Evolutionary conservation across 2,329 filamentous ascomycete species (phyloP).

Genomic region (Diaporthe sp.): DNA sequence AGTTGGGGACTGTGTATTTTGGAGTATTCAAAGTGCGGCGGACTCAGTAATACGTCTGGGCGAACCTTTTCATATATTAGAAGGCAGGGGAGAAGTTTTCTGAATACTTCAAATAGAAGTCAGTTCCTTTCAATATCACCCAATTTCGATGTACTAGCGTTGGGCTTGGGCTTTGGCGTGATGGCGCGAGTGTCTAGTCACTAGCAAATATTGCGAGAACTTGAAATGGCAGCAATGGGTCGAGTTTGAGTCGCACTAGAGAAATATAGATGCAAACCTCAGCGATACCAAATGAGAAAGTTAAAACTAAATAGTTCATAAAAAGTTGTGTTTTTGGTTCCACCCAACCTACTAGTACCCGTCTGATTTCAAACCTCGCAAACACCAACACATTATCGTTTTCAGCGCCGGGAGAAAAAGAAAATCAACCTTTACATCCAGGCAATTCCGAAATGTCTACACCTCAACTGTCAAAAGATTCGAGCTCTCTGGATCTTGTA

Average conservation of each 20-base stretch:
- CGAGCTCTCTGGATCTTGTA: neutral
- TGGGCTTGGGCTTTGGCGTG: neutral
- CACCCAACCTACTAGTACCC: neutral
- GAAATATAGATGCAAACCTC: neutral
- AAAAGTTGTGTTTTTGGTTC: neutral
- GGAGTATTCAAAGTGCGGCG: neutral
- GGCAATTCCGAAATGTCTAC: neutral
- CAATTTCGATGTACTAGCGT: neutral
- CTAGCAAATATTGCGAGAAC: neutral
- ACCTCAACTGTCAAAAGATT: neutral
- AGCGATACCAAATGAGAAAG: no score
- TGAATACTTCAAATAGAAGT: no score
- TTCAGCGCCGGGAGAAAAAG: neutral
- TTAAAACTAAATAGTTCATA: neutral
- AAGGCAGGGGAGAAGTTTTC: neutral
- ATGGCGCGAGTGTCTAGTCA: neutral
- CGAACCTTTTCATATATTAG: neutral
- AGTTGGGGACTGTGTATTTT: neutral
- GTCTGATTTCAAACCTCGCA: neutral
- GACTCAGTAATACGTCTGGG: neutral
- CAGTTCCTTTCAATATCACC: no score
- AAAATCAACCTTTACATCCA: neutral
- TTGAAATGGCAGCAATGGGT: no score
- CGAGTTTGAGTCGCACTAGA: neutral
- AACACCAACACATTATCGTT: neutral